Evolutionary conservation across 495 filamentous ascomycete genomes (phyloP), one percentile per base, ranked within the genome.

Genomic region (Letharia lupina): DNA sequence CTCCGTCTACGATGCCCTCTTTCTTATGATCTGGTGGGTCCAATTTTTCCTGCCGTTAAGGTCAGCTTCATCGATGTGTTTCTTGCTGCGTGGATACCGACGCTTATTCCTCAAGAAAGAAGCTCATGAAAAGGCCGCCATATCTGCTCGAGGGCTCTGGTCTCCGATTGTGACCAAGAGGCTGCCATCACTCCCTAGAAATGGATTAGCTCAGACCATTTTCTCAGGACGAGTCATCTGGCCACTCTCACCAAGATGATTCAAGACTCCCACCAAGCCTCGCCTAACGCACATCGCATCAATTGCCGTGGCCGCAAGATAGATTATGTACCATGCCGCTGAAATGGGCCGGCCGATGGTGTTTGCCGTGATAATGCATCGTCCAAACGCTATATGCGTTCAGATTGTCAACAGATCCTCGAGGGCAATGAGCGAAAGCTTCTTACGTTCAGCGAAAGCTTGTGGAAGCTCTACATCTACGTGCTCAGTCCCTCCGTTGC

Each of bases 201-300:
- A 61, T 33, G 41, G 5, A 3, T 61, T 31, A 56, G 31, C 52
- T 18, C 5, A 16, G 37, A 18, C 28, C 15, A 12, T 37, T 37
- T 18, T 18, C 35, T 35, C 5, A 5, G 11, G 31, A 20, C 11
- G 23, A 37, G 13, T 18, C 31, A 6, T 56, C 5, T 37, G 12
- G 31, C 3, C 18, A 31, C 31, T 56, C 52, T 56, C 52, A 56
- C 59, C 59, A 42, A 61, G 59, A 45, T 7, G 20, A 20, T 3
- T 23, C 15, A 45, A 4, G 10, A 42, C 28, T 61, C 59, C 59
- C 28, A 1, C 18, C 37, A 41, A 18, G 28, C 59, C 59, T 61
- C 41, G 20, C 28, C 59, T 42, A n/a, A 42, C 39, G 15, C 59
- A 61, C 37, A 61, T 61, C 11, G 39, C 39, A 42, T 61, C 59